phyloP scores from a whole-genome alignment of 1,284 basidiomycete species.

The Tilletia caries region DNA sequence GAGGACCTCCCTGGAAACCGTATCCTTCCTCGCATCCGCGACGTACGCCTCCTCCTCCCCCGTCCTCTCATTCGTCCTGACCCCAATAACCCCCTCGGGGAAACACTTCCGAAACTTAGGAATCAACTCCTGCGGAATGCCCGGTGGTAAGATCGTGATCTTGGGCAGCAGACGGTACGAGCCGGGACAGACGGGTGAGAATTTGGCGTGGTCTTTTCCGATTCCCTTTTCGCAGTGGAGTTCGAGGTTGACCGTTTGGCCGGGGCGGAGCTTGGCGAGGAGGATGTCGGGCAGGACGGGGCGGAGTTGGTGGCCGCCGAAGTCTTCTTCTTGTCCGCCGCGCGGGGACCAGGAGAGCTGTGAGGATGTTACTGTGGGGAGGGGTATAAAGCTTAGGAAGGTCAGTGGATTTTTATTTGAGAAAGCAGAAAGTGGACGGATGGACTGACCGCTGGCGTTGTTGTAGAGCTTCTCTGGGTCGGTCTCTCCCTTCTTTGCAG shows the following conservation, averaged over 20 bases:
- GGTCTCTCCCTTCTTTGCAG: constrained; percentile 59
- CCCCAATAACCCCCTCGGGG: constrained; percentile 78
- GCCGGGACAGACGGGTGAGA: constrained; percentile 74
- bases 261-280: constrained; percentile 87
- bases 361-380: constrained; percentile 66
- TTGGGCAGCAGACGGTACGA: constrained; percentile 88
- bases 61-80: constrained; percentile 60
- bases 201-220: constrained; percentile 97
- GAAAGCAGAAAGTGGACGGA: not conserved
- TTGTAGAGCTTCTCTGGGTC: constrained; percentile 43
- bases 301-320: constrained; percentile 61
- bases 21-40: constrained; percentile 74
- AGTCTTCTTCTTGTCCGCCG: constrained; percentile 69
- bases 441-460: constrained; percentile 22
- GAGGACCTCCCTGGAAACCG: constrained; percentile 86
- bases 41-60: constrained; percentile 64
- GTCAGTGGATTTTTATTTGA: not conserved
- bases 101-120: constrained; percentile 85
- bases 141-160: constrained; percentile 71
- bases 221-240: constrained; percentile 89
- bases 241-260: constrained; percentile 78
- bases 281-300: constrained; percentile 82
- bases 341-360: constrained; percentile 78
- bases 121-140: constrained; percentile 61
- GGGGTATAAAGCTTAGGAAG: not conserved